phyloP scores from a whole-genome alignment of 176 grass and related monocot species.

The Carex cristatella region DNA sequence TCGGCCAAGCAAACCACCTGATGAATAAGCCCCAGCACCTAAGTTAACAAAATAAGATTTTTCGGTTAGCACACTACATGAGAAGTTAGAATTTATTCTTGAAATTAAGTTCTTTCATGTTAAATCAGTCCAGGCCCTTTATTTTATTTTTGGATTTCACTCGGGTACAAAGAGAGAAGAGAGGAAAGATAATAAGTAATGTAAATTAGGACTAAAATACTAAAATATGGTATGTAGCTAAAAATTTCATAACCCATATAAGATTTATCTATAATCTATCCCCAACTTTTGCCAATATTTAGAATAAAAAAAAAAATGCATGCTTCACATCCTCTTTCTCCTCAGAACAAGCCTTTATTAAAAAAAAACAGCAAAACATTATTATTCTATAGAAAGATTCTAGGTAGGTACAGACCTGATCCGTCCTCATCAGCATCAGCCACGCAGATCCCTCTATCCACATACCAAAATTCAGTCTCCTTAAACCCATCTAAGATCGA shows the following conservation, averaged over 20 bases:
- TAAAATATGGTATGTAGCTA: background rate
- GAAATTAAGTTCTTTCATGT: background rate
- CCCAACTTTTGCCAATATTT: background rate
- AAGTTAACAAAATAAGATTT: background rate
- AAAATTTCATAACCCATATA: background rate
- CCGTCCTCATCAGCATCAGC: constrained; percentile 45
- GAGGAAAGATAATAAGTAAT: background rate
- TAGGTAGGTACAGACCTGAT: background rate
- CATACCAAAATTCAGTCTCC: constrained; percentile 89
- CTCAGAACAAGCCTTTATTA: background rate
- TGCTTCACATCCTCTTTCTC: background rate
- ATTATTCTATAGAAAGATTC: background rate
- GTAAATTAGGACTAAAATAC: background rate
- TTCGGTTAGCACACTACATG: background rate
- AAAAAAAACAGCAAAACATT: background rate
- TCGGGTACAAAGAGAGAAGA: background rate
- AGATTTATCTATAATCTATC: background rate
- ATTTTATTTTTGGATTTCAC: background rate
- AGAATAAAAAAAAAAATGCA: background rate
- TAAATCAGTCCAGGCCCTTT: background rate
- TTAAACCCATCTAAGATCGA: constrained; percentile 78
- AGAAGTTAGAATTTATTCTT: background rate
- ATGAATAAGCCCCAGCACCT: constrained; percentile 45
- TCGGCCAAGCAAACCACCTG: constrained; percentile 29
- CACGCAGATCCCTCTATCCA: constrained; percentile 74